Percentiles rank a stretch among this genome's conserved stretches.
These are phyloP conservation scores for Limnomonas spitsbergensis DNA, from an alignment of 139 green algal species.

Conservation along the genomic window DNA sequence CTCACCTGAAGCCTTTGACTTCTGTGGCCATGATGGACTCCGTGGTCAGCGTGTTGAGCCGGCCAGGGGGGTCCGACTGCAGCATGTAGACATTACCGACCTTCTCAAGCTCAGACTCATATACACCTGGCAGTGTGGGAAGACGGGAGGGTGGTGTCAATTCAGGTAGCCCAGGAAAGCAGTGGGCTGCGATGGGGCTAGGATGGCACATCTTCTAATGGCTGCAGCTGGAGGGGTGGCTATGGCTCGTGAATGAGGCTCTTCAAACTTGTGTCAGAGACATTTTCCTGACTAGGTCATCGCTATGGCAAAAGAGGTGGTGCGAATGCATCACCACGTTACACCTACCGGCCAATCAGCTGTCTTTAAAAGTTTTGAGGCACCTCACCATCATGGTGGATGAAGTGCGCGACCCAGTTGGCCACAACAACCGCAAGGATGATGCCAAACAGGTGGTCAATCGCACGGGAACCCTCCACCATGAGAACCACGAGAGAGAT, in stretches of 20 bases:
- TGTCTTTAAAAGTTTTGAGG: too few species aligned
- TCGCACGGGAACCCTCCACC: conserved; percentile 76
- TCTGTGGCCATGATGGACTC: conserved; percentile 67
- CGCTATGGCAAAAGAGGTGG: too few species aligned
- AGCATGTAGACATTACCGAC: conserved; percentile 78
- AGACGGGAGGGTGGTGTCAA: background rate
- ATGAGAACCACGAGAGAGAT: conserved; percentile 89
- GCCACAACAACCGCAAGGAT: conserved; percentile 79
- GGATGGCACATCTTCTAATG: too few species aligned
- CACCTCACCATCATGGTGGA: conserved; percentile 64
- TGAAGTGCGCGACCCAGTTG: conserved; percentile 76
- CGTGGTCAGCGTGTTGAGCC: conserved; percentile 57
- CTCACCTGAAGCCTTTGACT: conserved; percentile 54
- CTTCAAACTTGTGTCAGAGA: too few species aligned
- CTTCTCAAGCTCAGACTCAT: conserved; percentile 84
- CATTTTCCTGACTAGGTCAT: too few species aligned
- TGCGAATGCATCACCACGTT: too few species aligned
- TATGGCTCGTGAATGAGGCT: too few species aligned
- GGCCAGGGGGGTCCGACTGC: conserved; percentile 65
- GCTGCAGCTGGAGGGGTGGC: too few species aligned
- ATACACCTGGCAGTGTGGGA: conserved; percentile 55
- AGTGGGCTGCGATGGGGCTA: too few species aligned
- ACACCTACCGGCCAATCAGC: too few species aligned
- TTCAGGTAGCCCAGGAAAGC: too few species aligned
- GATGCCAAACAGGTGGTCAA: conserved; percentile 82